phyloP scores from a whole-genome alignment of 768 basidiomycete genomes.

The Rhizopogon vesiculosus region DNA sequence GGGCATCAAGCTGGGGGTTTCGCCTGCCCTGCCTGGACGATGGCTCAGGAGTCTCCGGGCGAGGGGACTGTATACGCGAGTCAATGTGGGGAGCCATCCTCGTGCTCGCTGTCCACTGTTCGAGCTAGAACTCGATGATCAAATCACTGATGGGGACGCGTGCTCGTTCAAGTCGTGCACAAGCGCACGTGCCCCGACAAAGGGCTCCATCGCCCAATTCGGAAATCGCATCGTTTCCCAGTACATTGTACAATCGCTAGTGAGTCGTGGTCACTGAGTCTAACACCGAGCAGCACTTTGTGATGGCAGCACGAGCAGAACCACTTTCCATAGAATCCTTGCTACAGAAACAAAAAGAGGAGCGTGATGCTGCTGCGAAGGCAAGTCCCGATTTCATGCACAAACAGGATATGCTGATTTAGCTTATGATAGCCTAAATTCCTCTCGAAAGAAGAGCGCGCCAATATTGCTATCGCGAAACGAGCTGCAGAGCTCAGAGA shows the following conservation, averaged over 20 bases:
- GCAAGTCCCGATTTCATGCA: slow-evolving; percentile 33
- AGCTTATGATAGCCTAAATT: slow-evolving; percentile 72
- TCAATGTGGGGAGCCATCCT: slow-evolving; percentile 2
- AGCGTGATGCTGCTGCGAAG: slow-evolving; percentile 89
- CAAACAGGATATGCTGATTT: not conserved
- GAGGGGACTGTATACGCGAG: slow-evolving; percentile 38
- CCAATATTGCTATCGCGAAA: slow-evolving; percentile 82
- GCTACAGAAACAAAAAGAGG: slow-evolving; percentile 80
- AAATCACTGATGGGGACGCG: slow-evolving; percentile 13
- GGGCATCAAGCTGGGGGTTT: slow-evolving; percentile 43
- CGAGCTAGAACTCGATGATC: not conserved
- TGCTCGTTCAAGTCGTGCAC: slow-evolving; percentile 14
- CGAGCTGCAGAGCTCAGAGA: slow-evolving; percentile 79
- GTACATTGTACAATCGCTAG: not conserved
- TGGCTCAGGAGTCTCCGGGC: slow-evolving; percentile 60
- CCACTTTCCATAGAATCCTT: slow-evolving; percentile 89
- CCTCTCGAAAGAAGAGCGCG: slow-evolving; percentile 88
- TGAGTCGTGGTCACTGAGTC: slow-evolving; percentile 3
- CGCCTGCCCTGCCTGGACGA: slow-evolving; percentile 55
- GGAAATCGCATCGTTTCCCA: slow-evolving; percentile 5
- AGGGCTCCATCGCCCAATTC: not conserved
- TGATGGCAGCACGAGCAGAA: slow-evolving; percentile 49
- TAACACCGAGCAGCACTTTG: not conserved
- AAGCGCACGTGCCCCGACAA: slow-evolving; percentile 7
- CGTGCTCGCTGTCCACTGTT: not conserved